Percentiles rank a stretch among this genome's conserved stretches.
phyloP scores from a whole-genome alignment of 768 basidiomycete genomes.

The Tricholoma saponaceum region DNA sequence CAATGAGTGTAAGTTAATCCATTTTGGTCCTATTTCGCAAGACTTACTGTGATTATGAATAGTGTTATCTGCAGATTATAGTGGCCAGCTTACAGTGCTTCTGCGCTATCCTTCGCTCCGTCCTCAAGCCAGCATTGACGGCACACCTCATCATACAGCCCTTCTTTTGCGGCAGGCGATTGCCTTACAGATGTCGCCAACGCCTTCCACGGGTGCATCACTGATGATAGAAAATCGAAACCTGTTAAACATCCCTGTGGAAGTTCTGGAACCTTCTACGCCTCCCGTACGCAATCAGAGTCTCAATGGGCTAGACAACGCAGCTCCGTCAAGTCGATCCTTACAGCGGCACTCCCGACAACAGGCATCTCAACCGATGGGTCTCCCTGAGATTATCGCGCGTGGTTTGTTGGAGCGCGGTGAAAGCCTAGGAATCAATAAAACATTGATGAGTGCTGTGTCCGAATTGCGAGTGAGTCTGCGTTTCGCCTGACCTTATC shows the following conservation, averaged over 20 bases:
- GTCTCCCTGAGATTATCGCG: constrained; percentile 68
- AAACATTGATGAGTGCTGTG: constrained; percentile 76
- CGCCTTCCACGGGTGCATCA: constrained; percentile 70
- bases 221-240: constrained; percentile 81
- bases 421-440: constrained; percentile 82
- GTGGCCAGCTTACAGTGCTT: constrained; percentile 74
- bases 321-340: constrained; percentile 10
- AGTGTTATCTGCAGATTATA: constrained; percentile 90
- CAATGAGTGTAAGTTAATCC: constrained; percentile 58
- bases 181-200: constrained; percentile 70
- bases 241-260: constrained; percentile 65
- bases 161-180: constrained; percentile 84
- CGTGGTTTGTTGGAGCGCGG: constrained; percentile 70
- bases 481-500: background rate
- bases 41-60: constrained; percentile 13
- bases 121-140: constrained; percentile 26
- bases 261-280: constrained; percentile 49
- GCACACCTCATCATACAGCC: constrained; percentile 50
- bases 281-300: constrained; percentile 31
- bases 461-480: constrained; percentile 65
- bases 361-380: constrained; percentile 39
- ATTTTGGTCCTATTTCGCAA: background rate
- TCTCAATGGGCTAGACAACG: constrained; percentile 18
- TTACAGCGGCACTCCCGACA: constrained; percentile 33
- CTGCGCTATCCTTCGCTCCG: constrained; percentile 78